These are phyloP conservation scores for Elongisporangium anandrum DNA, from an alignment of 352 stramenopile species.

Conservation along the genomic window DNA sequence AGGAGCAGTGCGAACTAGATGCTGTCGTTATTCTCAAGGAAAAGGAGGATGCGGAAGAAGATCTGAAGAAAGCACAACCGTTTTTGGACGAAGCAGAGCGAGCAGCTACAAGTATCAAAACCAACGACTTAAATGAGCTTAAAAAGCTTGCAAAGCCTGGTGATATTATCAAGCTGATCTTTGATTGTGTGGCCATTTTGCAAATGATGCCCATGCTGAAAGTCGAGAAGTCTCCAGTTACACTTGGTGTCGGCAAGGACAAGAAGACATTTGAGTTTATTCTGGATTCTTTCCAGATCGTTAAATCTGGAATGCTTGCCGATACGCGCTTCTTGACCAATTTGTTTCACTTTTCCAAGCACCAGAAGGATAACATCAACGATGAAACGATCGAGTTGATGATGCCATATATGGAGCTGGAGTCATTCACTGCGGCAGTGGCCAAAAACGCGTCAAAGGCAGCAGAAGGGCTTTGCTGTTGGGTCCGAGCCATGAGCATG, in stretches of 20 bases:
- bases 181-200: slow-evolving; percentile 88
- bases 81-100: slow-evolving; percentile 89
- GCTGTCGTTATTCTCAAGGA: slow-evolving; percentile 73
- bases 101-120: slow-evolving; percentile 83
- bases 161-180: slow-evolving; percentile 92
- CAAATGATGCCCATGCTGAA: slow-evolving; percentile 83
- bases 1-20: slow-evolving; percentile 80
- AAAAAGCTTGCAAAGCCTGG: slow-evolving; percentile 90
- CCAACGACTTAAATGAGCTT: slow-evolving; percentile 89
- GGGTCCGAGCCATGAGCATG: slow-evolving; percentile 89
- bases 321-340: slow-evolving; percentile 87
- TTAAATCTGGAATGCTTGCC: slow-evolving; percentile 80
- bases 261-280: slow-evolving; percentile 86
- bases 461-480: slow-evolving; percentile 88
- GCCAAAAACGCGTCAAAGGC: slow-evolving; percentile 89
- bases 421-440: slow-evolving; percentile 72
- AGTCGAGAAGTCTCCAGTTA: slow-evolving; percentile 53
- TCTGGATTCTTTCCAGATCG: slow-evolving; percentile 83
- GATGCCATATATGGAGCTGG: slow-evolving; percentile 85
- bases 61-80: slow-evolving; percentile 87
- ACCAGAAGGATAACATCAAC: slow-evolving; percentile 92
- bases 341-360: slow-evolving; percentile 89
- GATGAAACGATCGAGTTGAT: slow-evolving; percentile 93
- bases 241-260: slow-evolving; percentile 78
- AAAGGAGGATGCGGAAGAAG: slow-evolving; percentile 84